phyloP scores from a whole-genome alignment of 2,329 filamentous ascomycete species.

The Xylaria sp. region DNA sequence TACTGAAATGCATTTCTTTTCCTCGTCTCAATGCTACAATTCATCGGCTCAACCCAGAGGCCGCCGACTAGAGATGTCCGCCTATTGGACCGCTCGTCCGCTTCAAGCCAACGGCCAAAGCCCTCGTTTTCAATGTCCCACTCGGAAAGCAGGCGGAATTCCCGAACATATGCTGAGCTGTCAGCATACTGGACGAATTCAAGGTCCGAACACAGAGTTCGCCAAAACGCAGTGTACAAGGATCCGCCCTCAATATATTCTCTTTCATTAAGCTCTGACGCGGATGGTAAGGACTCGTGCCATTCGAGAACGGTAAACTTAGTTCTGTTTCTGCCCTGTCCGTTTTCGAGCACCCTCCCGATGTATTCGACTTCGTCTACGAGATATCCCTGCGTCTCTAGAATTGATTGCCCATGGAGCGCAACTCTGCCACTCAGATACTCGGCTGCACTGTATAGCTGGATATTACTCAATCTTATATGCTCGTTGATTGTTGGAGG shows the following conservation, averaged over 20 bases:
- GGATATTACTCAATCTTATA: constrained; percentile 30
- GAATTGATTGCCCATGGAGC: constrained; percentile 33
- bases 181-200: constrained; percentile 30
- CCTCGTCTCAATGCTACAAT: constrained; percentile 21
- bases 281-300: constrained; percentile 7
- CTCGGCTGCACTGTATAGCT: constrained; percentile 31
- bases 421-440: constrained; percentile 31
- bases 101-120: constrained; percentile 28
- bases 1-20: constrained; percentile 40
- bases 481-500: constrained; percentile 35
- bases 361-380: constrained; percentile 36
- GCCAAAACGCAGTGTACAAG: constrained; percentile 34
- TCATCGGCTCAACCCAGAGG: constrained; percentile 34
- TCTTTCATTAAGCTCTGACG: not conserved
- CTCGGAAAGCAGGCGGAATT: constrained; percentile 27
- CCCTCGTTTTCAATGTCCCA: not conserved
- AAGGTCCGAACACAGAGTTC: constrained; percentile 37
- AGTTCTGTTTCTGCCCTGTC: constrained; percentile 29
- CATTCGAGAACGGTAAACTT: constrained; percentile 32
- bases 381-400: constrained; percentile 34
- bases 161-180: constrained; percentile 24
- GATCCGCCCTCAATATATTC: constrained; percentile 20
- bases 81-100: constrained; percentile 27
- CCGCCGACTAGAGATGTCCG: constrained; percentile 36
- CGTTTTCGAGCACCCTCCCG: constrained; percentile 30